These are phyloP conservation scores for Helotiales sp. DNA, from an alignment of 2,329 filamentous ascomycete species.

Conservation along the genomic window DNA sequence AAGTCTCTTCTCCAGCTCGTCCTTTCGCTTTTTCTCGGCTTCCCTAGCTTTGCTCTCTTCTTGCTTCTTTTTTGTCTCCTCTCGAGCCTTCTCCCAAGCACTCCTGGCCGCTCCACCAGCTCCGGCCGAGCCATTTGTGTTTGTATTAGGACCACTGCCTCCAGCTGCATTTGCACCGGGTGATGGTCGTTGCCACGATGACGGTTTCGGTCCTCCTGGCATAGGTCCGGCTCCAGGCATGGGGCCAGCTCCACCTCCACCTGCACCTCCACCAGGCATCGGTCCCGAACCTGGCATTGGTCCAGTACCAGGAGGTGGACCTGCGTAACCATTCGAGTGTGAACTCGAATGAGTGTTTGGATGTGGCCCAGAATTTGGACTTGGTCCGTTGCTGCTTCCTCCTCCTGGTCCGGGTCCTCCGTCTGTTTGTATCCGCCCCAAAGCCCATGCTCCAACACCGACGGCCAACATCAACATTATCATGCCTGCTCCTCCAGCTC, in stretches of 20 bases:
- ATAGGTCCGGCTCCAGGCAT: slow-evolving; percentile 22
- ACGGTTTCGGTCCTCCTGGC: slow-evolving; percentile 30
- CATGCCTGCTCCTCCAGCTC: slow-evolving; percentile 75
- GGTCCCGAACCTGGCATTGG: slow-evolving; percentile 27
- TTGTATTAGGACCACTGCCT: slow-evolving; percentile 31
- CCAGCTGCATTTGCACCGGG: slow-evolving; percentile 33
- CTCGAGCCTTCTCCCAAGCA: slow-evolving; percentile 71
- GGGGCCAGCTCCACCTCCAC: slow-evolving; percentile 12
- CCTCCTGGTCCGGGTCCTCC: slow-evolving; percentile 45
- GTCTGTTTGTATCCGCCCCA: slow-evolving; percentile 67
- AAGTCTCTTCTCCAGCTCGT: slow-evolving; percentile 58
- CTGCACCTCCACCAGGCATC: slow-evolving; percentile 15
- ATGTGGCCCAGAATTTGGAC: slow-evolving; percentile 27
- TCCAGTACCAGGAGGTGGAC: slow-evolving; percentile 38
- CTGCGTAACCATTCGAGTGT: slow-evolving; percentile 37
- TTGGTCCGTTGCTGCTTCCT: slow-evolving; percentile 28
- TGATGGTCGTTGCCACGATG: slow-evolving; percentile 38
- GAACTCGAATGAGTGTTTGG: slow-evolving; percentile 31
- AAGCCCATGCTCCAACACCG: slow-evolving; percentile 78
- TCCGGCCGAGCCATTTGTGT: slow-evolving; percentile 10
- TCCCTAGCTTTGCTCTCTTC: slow-evolving; percentile 67
- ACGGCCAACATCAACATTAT: slow-evolving; percentile 73
- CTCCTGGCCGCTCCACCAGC: slow-evolving; percentile 47
- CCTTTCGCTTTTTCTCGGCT: slow-evolving; percentile 63
- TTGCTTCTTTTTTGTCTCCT: slow-evolving; percentile 69